These are phyloP conservation scores for Neopestalotiopsis sp. DNA, from an alignment of 2,329 filamentous ascomycete species.

Conservation along the genomic window DNA sequence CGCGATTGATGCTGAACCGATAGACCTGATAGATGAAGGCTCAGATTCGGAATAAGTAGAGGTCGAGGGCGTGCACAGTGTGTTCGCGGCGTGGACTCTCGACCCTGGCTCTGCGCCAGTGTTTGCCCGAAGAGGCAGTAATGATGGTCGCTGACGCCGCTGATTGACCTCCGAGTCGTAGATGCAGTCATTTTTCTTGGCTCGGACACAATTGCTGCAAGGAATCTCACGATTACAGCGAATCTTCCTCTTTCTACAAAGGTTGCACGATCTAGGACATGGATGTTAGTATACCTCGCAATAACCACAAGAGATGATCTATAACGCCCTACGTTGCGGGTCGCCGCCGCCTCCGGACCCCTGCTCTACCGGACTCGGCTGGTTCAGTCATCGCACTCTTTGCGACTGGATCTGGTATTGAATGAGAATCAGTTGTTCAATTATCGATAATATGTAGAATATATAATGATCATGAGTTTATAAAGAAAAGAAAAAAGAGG, in stretches of 20 bases:
- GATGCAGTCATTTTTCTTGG: conserved; percentile 56
- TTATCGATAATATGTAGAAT: neutral
- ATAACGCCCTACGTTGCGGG: conserved; percentile 6
- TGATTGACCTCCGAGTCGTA: conserved; percentile 36
- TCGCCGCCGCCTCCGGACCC: neutral
- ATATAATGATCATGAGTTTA: no score
- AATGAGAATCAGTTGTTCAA: neutral
- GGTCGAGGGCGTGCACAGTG: no score
- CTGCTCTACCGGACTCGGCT: neutral
- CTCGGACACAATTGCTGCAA: conserved; percentile 62
- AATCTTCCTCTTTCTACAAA: conserved; percentile 64
- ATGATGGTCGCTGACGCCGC: conserved; percentile 9
- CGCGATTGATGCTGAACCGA: neutral
- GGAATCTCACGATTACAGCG: conserved; percentile 62
- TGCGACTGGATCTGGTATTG: neutral
- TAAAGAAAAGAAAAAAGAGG: neutral
- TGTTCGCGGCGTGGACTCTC: no score
- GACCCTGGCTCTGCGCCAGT: neutral
- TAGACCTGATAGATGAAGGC: neutral
- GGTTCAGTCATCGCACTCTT: neutral
- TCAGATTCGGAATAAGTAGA: neutral
- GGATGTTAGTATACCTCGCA: neutral
- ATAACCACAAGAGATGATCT: neutral
- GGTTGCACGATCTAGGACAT: conserved; percentile 33
- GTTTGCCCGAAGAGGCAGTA: neutral